Evolutionary conservation across 2,329 filamentous ascomycete genomes (phyloP).

Genomic region (Periconia macrospinosa): DNA sequence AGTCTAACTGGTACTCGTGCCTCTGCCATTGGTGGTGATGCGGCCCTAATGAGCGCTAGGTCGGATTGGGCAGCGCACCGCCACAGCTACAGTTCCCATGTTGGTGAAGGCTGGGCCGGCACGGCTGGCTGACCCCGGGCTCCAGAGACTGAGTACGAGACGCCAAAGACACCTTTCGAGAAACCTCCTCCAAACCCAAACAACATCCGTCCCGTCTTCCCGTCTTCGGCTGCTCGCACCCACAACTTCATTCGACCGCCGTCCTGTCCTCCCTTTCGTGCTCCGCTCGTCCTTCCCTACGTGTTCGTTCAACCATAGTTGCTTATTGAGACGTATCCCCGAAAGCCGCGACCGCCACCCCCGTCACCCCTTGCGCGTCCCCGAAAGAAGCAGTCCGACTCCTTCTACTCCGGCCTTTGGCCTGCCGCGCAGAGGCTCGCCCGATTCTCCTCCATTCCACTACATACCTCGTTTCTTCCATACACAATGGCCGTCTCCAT

Average conservation of each 20-base stretch:
- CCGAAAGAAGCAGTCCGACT: background rate
- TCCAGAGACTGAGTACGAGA: background rate
- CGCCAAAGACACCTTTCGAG: background rate
- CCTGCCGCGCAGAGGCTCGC: background rate
- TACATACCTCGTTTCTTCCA: conserved; percentile 2
- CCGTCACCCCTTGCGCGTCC: background rate
- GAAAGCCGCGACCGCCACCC: background rate
- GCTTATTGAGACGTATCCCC: no score
- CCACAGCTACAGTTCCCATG: background rate
- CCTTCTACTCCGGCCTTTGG: background rate
- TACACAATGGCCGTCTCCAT: conserved; percentile 67
- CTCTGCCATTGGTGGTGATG: no score
- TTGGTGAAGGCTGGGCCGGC: background rate
- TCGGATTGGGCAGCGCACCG: no score
- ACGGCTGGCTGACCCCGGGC: no score
- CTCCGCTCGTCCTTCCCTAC: background rate
- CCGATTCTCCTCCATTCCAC: background rate
- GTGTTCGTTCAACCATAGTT: background rate
- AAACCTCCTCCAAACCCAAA: background rate
- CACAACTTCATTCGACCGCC: background rate
- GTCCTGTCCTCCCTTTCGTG: background rate
- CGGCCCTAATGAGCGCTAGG: no score
- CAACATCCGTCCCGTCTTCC: no score
- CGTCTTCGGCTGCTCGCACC: background rate
- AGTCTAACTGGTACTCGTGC: no score